These are phyloP conservation scores for Beta lomatogona DNA, from an alignment of 179 eudicot genomes.

Conservation along the genomic window DNA sequence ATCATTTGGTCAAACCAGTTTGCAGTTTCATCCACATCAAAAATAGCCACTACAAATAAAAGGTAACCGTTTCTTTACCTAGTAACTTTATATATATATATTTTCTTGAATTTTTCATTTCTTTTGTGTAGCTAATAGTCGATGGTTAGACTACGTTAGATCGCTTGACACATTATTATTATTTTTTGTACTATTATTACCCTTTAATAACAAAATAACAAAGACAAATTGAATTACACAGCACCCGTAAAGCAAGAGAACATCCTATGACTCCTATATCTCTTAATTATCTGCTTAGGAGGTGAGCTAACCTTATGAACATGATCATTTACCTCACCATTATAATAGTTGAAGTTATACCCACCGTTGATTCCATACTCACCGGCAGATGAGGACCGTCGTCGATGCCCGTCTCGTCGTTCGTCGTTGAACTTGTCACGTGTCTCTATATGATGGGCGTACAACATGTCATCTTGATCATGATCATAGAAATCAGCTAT, in stretches of 20 bases:
- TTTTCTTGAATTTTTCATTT: too few relatives aligned
- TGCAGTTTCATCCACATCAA: too few relatives aligned
- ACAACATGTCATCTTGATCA: background rate
- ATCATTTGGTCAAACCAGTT: too few relatives aligned
- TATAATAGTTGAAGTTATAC: background rate
- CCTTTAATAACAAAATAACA: too few relatives aligned
- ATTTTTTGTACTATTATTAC: too few relatives aligned
- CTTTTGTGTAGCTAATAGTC: too few relatives aligned
- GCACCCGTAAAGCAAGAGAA: constrained; percentile 35
- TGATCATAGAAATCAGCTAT: constrained; percentile 30
- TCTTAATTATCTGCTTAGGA: constrained; percentile 7
- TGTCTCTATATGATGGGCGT: constrained; percentile 18
- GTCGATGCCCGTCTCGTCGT: constrained; percentile 7
- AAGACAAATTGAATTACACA: background rate
- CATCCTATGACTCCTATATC: constrained; percentile 34
- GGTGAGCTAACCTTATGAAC: background rate
- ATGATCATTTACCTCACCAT: background rate
- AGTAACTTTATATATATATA: too few relatives aligned
- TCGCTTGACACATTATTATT: too few relatives aligned
- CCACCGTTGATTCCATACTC: constrained; percentile 19
- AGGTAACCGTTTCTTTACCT: too few relatives aligned
- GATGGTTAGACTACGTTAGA: too few relatives aligned
- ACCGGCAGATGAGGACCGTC: constrained; percentile 26
- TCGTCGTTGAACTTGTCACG: constrained; percentile 7
- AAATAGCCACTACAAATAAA: too few relatives aligned